phyloP scores from a whole-genome alignment of 1,284 basidiomycete genomes.

The Tetrapyrgos nigripes region DNA sequence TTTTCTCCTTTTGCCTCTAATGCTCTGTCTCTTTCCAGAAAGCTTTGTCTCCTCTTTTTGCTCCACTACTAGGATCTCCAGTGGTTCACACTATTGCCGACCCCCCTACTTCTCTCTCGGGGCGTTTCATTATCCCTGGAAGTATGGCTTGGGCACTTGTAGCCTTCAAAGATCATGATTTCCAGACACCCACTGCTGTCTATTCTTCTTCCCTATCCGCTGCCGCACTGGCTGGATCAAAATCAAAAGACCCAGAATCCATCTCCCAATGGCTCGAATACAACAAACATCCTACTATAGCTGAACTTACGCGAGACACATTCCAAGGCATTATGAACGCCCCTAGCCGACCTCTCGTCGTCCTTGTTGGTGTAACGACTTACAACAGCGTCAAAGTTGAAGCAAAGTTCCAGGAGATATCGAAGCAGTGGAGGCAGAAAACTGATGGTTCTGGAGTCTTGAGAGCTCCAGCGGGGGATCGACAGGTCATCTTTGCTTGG shows the following conservation, averaged over 20 bases:
- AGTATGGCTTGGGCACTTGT: constrained; percentile 64
- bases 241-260: constrained; percentile 27
- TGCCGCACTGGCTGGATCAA: neutral
- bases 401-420: constrained; percentile 58
- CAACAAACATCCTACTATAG: constrained; percentile 73
- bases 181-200: constrained; percentile 34
- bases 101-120: constrained; percentile 51
- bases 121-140: constrained; percentile 57
- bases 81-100: constrained; percentile 65
- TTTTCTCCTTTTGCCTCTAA: neutral
- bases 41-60: constrained; percentile 41
- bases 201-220: constrained; percentile 3
- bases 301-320: constrained; percentile 75
- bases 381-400: constrained; percentile 48
- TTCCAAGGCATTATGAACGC: constrained; percentile 87
- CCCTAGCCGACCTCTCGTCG: constrained; percentile 73
- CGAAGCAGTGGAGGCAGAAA: constrained; percentile 67
- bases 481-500: constrained; percentile 78
- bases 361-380: constrained; percentile 64
- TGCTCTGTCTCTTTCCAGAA: constrained; percentile 26
- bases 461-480: neutral
- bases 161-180: constrained; percentile 77
- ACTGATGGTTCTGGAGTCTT: constrained; percentile 41
- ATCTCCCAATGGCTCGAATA: constrained; percentile 60
- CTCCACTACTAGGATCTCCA: constrained; percentile 71